A percentile compares a stretch with the other conserved stretches of the same genome.
These are phyloP conservation scores for Pancytospora philotis DNA, from an alignment of 371 early-diverging fungal genomes.

Conservation along the genomic window DNA sequence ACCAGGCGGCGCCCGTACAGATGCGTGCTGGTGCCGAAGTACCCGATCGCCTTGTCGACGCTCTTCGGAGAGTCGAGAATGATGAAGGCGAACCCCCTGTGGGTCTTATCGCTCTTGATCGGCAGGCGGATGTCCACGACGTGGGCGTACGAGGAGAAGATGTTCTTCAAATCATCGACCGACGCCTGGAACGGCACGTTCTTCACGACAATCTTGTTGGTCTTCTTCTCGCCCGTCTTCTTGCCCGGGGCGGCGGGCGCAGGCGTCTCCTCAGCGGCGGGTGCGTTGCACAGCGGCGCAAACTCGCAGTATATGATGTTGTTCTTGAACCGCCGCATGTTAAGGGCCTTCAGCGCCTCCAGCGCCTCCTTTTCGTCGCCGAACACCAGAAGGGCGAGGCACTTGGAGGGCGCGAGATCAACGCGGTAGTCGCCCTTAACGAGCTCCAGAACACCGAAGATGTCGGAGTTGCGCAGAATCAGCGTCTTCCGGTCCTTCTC, in stretches of 20 bases:
- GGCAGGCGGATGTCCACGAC: constrained; percentile 85
- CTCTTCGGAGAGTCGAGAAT: constrained; percentile 81
- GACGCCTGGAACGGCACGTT: constrained; percentile 97
- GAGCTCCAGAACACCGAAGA: constrained; percentile 30
- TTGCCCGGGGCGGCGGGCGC: neutral
- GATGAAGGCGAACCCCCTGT: constrained; percentile 93
- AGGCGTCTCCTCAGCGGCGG: neutral
- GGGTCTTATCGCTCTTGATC: constrained; percentile 76
- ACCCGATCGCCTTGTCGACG: constrained; percentile 74
- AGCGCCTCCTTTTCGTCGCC: constrained; percentile 47
- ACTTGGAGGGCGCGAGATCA: constrained; percentile 54
- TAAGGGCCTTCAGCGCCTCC: constrained; percentile 45
- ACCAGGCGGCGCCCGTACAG: constrained; percentile 93
- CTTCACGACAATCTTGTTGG: constrained; percentile 74
- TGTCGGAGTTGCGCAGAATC: constrained; percentile 45
- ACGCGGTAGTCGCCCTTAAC: constrained; percentile 25
- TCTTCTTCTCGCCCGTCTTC: constrained; percentile 61
- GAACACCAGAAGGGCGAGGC: constrained; percentile 56
- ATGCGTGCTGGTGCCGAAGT: constrained; percentile 74
- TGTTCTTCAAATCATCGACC: constrained; percentile 73
- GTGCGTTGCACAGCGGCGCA: constrained; percentile 34
- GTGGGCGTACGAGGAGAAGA: constrained; percentile 78
- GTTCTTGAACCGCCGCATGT: constrained; percentile 52
- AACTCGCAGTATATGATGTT: constrained; percentile 57
- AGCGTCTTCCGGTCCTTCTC: constrained; percentile 29